Conservation (phyloP, 345 rosid species). For the Luvunga scandens region DNA sequence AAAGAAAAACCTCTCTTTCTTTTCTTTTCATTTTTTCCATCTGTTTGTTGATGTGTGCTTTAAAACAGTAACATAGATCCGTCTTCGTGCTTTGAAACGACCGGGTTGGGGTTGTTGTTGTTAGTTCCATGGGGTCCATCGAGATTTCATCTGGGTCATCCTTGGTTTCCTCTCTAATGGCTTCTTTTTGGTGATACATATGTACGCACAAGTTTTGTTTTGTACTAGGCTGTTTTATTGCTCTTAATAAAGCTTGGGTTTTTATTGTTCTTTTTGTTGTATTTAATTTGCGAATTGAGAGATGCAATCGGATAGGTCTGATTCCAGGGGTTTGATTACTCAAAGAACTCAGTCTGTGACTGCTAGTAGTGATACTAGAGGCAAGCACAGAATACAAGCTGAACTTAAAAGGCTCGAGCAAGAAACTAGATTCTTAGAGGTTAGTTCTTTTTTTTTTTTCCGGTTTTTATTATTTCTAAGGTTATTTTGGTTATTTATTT, state of each 20-base stretch:
- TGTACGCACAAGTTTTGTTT: not conserved
- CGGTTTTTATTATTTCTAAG: not conserved
- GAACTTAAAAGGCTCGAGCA: slow-evolving; percentile 79
- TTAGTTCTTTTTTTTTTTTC: slow-evolving; percentile 12
- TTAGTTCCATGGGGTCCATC: slow-evolving; percentile 34
- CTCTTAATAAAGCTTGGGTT: slow-evolving; percentile 8
- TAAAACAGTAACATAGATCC: slow-evolving; percentile 12
- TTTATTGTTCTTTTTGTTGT: slow-evolving; percentile 3
- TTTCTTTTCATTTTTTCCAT: not conserved
- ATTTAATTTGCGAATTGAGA: slow-evolving; percentile 2
- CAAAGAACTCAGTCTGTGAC: slow-evolving; percentile 32
- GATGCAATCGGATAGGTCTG: slow-evolving; percentile 63
- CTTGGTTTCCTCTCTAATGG: slow-evolving; percentile 23
- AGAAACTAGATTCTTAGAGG: slow-evolving; percentile 77
- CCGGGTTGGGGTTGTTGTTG: not conserved
- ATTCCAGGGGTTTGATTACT: slow-evolving; percentile 43
- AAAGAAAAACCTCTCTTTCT: not conserved
- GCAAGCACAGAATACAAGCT: slow-evolving; percentile 78
- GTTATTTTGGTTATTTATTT: not conserved
- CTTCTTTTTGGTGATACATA: slow-evolving; percentile 15
- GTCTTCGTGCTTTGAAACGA: not conserved
- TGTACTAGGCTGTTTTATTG: not conserved
- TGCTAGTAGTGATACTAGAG: slow-evolving; percentile 48
- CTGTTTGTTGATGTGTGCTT: not conserved
- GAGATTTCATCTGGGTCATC: slow-evolving; percentile 37